phyloP scores from a whole-genome alignment of 805 yeast species.

The Metschnikowia borealis region DNA sequence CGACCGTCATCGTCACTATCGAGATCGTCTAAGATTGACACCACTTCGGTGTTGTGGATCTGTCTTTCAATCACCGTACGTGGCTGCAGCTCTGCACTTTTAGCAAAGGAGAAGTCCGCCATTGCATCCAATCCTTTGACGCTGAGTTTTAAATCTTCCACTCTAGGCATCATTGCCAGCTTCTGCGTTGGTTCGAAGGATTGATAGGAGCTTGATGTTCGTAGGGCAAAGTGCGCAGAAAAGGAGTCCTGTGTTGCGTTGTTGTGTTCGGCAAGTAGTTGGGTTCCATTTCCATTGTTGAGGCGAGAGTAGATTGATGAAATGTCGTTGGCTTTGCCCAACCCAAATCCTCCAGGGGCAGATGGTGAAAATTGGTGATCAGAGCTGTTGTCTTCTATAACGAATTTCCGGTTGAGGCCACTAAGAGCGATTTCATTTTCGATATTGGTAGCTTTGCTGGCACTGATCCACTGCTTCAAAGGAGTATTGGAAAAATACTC shows the following conservation, averaged over 20 bases:
- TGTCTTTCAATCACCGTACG: conserved; percentile 31
- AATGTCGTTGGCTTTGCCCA: conserved; percentile 41
- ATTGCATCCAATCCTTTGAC: conserved; percentile 8
- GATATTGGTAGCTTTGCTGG: background rate
- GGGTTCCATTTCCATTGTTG: conserved; percentile 9
- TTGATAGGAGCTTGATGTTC: background rate
- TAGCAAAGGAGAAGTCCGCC: conserved; percentile 4
- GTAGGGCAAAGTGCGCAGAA: background rate
- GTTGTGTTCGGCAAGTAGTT: conserved; percentile 12
- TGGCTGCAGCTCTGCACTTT: conserved; percentile 11
- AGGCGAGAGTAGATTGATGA: conserved; percentile 38
- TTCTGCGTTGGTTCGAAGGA: conserved; percentile 2
- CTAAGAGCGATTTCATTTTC: conserved; percentile 3
- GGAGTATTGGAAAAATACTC: conserved; percentile 26
- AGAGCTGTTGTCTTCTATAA: background rate
- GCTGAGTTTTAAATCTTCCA: conserved; percentile 14
- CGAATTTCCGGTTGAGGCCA: background rate
- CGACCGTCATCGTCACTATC: conserved; percentile 32
- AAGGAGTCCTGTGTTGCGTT: conserved; percentile 12
- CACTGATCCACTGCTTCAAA: conserved; percentile 27
- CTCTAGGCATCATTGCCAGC: conserved; percentile 12
- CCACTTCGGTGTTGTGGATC: conserved; percentile 29
- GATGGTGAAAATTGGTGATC: conserved; percentile 7
- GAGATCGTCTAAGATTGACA: conserved; percentile 32
- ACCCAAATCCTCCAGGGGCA: conserved; percentile 22